Percentiles rank a stretch among this genome's conserved stretches.
phyloP scores from a whole-genome alignment of 768 basidiomycete species.

The Russula ochroleuca region DNA sequence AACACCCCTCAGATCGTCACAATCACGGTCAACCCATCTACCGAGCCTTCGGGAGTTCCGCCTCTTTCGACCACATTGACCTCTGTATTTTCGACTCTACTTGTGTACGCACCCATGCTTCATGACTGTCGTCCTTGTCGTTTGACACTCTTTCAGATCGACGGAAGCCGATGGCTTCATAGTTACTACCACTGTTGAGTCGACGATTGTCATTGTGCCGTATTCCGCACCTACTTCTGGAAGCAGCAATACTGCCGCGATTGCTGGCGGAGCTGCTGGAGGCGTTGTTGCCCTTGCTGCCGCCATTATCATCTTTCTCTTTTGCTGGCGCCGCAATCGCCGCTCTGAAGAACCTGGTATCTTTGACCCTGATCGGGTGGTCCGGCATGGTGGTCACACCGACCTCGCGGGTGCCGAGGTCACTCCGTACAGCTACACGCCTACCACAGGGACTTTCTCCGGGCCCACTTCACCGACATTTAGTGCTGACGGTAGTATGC shows the following conservation, averaged over 20 bases:
- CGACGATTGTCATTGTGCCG: slow-evolving; percentile 28
- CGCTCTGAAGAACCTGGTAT: slow-evolving; percentile 44
- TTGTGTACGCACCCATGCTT: neutral
- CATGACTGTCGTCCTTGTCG: neutral
- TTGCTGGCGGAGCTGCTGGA: slow-evolving; percentile 34
- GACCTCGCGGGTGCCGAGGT: slow-evolving; percentile 26
- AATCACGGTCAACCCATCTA: too few species aligned
- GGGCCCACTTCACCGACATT: slow-evolving; percentile 12
- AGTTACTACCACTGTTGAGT: slow-evolving; percentile 18
- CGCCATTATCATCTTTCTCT: slow-evolving; percentile 30
- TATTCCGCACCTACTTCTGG: slow-evolving; percentile 21
- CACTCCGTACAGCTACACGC: slow-evolving; percentile 27
- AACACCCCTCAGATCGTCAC: neutral
- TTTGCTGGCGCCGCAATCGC: slow-evolving; percentile 33
- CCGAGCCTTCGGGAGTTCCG: too few species aligned
- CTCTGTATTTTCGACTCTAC: slow-evolving; percentile 10
- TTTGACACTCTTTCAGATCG: slow-evolving; percentile 9
- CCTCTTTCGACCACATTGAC: neutral
- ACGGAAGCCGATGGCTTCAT: slow-evolving; percentile 19
- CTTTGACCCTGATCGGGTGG: slow-evolving; percentile 46
- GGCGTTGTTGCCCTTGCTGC: slow-evolving; percentile 29
- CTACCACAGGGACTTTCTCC: slow-evolving; percentile 28
- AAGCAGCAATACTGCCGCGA: slow-evolving; percentile 28
- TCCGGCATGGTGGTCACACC: slow-evolving; percentile 29
- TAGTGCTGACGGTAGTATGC: slow-evolving; percentile 28